Percentiles rank a stretch among this genome's conserved stretches.
These are phyloP conservation scores for Dictyostelium gargantuum DNA, from an alignment of 208 protist genomes.

Conservation along the genomic window DNA sequence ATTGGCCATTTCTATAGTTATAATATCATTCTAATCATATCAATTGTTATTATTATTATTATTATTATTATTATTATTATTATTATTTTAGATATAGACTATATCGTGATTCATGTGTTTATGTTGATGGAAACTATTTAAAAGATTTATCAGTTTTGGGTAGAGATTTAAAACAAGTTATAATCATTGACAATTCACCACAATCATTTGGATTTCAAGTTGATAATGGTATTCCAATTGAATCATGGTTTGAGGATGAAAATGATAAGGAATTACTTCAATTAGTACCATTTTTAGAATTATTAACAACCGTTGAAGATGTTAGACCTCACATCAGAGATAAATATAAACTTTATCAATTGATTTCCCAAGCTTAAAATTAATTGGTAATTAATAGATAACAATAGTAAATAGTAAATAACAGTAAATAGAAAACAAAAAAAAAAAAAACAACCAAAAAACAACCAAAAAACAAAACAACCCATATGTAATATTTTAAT, in stretches of 20 bases:
- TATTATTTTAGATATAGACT: slow-evolving; percentile 27
- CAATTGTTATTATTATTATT: no score
- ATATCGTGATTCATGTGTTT: slow-evolving; percentile 71
- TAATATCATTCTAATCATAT: no score
- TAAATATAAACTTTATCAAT: slow-evolving; percentile 31
- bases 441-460: neutral
- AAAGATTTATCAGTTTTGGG: slow-evolving; percentile 83
- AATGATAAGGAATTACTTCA: slow-evolving; percentile 72
- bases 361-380: slow-evolving; percentile 5
- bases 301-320: slow-evolving; percentile 62
- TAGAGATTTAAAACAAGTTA: slow-evolving; percentile 73
- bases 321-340: slow-evolving; percentile 68
- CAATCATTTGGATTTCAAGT: slow-evolving; percentile 80
- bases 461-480: neutral
- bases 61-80: neutral
- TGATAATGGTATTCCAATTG: slow-evolving; percentile 84
- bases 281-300: slow-evolving; percentile 80
- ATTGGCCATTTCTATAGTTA: neutral
- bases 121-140: slow-evolving; percentile 80
- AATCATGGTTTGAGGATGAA: slow-evolving; percentile 76
- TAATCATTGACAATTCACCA: slow-evolving; percentile 87
- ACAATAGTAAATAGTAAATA: no score
- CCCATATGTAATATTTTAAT: no score
- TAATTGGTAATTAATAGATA: no score
- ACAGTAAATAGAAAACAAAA: neutral